Percentiles rank a stretch among this genome's conserved stretches.
Conservation (phyloP, 2,329 filamentous ascomycete genomes). For the Falciphora oryzae region DNA sequence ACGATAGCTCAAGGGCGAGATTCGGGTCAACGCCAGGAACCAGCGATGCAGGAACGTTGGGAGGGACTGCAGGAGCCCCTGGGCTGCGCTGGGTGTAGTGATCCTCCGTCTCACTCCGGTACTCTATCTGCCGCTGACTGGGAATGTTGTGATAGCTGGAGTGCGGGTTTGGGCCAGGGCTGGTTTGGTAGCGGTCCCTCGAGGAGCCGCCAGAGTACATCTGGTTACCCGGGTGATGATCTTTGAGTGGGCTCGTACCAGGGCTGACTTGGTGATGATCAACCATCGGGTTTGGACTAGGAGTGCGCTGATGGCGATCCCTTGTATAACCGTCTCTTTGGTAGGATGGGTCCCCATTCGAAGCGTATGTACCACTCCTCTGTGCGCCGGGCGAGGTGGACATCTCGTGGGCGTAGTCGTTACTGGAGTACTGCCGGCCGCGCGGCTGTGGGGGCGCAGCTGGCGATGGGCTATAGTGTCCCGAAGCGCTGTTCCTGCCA, state of each 20-base stretch:
- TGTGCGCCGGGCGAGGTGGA: slow-evolving; percentile 14
- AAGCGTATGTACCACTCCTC: slow-evolving; percentile 12
- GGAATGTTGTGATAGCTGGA: slow-evolving; percentile 8
- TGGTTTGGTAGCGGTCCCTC: slow-evolving; percentile 8
- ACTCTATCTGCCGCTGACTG: slow-evolving; percentile 10
- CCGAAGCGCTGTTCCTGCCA: slow-evolving; percentile 27
- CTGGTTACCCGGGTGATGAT: slow-evolving; percentile 2
- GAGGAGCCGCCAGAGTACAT: neutral
- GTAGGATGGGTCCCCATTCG: neutral
- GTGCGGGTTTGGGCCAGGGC: slow-evolving; percentile 6
- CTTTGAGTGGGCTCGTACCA: neutral
- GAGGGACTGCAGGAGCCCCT: slow-evolving; percentile 33
- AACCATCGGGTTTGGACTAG: slow-evolving; percentile 8
- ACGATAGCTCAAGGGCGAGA: slow-evolving; percentile 50
- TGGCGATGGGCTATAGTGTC: slow-evolving; percentile 16
- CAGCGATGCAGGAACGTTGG: slow-evolving; percentile 49
- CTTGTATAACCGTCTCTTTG: slow-evolving; percentile 6
- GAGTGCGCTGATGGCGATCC: slow-evolving; percentile 6
- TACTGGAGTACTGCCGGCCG: slow-evolving; percentile 21
- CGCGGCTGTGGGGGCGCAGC: slow-evolving; percentile 20
- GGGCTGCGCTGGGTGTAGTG: slow-evolving; percentile 23
- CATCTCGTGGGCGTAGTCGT: slow-evolving; percentile 20
- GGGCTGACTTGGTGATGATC: slow-evolving; percentile 8
- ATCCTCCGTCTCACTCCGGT: slow-evolving; percentile 31
- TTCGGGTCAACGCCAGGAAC: slow-evolving; percentile 55